A percentile compares a stretch with the other conserved stretches of the same genome.
Conservation (phyloP, 768 basidiomycete species). For the Psilocybe cubensis region DNA sequence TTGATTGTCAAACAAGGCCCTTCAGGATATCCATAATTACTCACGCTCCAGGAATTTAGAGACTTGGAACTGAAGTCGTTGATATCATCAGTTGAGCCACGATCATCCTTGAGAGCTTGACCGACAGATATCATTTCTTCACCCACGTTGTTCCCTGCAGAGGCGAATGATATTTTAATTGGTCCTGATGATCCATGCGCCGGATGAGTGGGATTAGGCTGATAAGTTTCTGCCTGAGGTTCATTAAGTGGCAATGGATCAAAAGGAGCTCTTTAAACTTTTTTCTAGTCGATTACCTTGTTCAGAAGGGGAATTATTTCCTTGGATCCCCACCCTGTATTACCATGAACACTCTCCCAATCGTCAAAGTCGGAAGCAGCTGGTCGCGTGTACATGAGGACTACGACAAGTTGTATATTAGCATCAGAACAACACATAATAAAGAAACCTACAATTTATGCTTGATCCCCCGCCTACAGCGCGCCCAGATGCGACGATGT, state of each 20-base stretch:
- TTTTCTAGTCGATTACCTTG: slow-evolving; percentile 54
- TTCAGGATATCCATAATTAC: background rate
- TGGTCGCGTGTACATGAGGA: slow-evolving; percentile 59
- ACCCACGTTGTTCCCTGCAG: slow-evolving; percentile 41
- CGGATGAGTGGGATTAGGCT: background rate
- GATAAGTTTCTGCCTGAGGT: background rate
- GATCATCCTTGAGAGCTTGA: slow-evolving; percentile 2
- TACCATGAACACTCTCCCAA: slow-evolving; percentile 52
- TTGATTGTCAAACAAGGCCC: background rate
- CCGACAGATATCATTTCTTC: slow-evolving; percentile 45
- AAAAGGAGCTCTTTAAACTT: background rate
- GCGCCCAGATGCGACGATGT: background rate
- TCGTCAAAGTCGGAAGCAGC: slow-evolving; percentile 66
- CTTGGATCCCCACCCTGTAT: slow-evolving; percentile 62
- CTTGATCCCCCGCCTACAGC: background rate
- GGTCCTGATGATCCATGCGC: slow-evolving; percentile 16
- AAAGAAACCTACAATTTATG: too few species aligned
- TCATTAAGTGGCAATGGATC: background rate
- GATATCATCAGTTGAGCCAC: slow-evolving; percentile 45
- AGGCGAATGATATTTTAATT: slow-evolving; percentile 50
- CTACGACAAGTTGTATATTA: too few species aligned
- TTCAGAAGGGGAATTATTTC: slow-evolving; percentile 57
- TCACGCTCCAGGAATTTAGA: slow-evolving; percentile 30
- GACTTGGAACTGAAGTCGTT: slow-evolving; percentile 44
- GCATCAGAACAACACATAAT: too few species aligned